Evolutionary conservation across 2,329 filamentous ascomycete genomes (phyloP).

Genomic region (Scedosporium minutisporum): DNA sequence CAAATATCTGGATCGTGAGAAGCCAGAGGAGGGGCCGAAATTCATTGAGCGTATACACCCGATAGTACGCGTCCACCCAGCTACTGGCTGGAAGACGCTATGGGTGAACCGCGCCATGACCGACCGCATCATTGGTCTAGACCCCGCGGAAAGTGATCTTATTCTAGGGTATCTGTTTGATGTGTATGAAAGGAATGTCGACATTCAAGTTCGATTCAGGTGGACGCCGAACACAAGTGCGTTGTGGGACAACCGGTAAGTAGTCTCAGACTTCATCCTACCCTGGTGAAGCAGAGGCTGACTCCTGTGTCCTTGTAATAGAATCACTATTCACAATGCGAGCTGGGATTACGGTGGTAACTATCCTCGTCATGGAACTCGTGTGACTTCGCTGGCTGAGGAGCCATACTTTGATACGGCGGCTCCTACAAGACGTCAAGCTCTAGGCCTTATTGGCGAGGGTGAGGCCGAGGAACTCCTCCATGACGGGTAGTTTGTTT

Average conservation of each 20-base stretch:
- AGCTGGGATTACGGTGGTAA: too few relatives aligned
- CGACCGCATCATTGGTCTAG: conserved; percentile 44
- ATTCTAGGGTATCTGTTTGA: conserved; percentile 39
- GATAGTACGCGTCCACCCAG: conserved; percentile 49
- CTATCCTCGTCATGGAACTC: too few relatives aligned
- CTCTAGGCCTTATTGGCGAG: too few relatives aligned
- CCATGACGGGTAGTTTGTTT: too few relatives aligned
- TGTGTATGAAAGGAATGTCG: conserved; percentile 44
- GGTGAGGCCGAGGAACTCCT: too few relatives aligned
- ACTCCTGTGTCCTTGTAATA: too few relatives aligned
- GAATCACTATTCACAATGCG: too few relatives aligned
- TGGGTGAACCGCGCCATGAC: conserved; percentile 43
- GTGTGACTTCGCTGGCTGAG: too few relatives aligned
- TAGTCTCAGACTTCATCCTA: too few relatives aligned
- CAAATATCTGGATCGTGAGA: conserved; percentile 23
- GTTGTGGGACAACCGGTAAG: conserved; percentile 11
- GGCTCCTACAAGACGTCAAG: too few relatives aligned
- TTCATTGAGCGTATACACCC: conserved; percentile 38
- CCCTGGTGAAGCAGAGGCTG: too few relatives aligned
- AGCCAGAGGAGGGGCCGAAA: conserved; percentile 31
- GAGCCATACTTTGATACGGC: too few relatives aligned
- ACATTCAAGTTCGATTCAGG: conserved; percentile 44
- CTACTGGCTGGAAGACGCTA: conserved; percentile 48
- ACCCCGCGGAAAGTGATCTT: conserved; percentile 41
- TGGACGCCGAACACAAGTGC: conserved; percentile 41